A percentile compares a stretch with the other conserved stretches of the same genome.
These are phyloP conservation scores for Kluyveromyces aestuarii DNA, from an alignment of 805 yeast genomes.

Conservation along the genomic window DNA sequence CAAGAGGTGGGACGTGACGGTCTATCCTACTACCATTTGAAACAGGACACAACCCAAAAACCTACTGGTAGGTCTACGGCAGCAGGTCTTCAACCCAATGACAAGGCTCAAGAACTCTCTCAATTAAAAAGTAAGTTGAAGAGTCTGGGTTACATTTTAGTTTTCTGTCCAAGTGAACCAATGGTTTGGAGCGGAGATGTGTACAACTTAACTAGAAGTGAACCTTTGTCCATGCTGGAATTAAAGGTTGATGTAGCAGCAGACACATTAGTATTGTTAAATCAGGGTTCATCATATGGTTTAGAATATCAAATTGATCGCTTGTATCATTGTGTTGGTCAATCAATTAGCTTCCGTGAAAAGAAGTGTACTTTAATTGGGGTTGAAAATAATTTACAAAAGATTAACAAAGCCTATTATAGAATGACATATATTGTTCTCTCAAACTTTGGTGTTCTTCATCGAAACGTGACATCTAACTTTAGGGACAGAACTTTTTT, in stretches of 20 bases:
- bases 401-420: slow-evolving; percentile 57
- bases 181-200: slow-evolving; percentile 86
- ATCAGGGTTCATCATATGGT: slow-evolving; percentile 53
- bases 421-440: slow-evolving; percentile 58
- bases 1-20: slow-evolving; percentile 24
- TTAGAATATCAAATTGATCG: slow-evolving; percentile 47
- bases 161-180: slow-evolving; percentile 73
- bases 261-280: slow-evolving; percentile 16
- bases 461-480: slow-evolving; percentile 46
- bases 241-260: slow-evolving; percentile 13
- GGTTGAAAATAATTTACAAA: slow-evolving; percentile 64
- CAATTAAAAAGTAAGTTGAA: slow-evolving; percentile 22
- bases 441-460: slow-evolving; percentile 44
- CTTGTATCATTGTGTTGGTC: slow-evolving; percentile 50
- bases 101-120: slow-evolving; percentile 22
- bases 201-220: slow-evolving; percentile 37
- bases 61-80: slow-evolving; percentile 9
- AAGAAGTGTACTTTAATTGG: slow-evolving; percentile 61
- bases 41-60: slow-evolving; percentile 21
- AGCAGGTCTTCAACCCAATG: slow-evolving; percentile 3
- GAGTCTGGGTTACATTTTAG: slow-evolving; percentile 52
- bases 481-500: slow-evolving; percentile 68
- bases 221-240: slow-evolving; percentile 23
- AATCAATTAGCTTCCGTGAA: slow-evolving; percentile 45
- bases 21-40: slow-evolving; percentile 17